Conservation (phyloP, 2,329 filamentous ascomycete species). For the Colletotrichum chrysophilum region DNA sequence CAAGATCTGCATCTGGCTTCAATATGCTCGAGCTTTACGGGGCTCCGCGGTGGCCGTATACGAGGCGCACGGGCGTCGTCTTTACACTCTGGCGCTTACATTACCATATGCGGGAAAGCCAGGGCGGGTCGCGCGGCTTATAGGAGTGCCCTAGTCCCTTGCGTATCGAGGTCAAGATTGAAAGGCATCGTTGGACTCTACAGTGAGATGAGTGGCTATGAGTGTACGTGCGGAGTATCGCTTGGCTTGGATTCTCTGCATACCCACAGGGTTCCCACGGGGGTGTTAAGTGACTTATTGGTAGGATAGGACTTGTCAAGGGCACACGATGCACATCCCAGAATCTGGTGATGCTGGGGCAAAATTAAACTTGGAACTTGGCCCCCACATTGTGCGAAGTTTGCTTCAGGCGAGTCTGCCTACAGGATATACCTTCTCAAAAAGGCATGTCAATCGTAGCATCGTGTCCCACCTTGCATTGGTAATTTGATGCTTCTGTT, state of each 20-base stretch:
- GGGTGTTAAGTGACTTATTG: not conserved
- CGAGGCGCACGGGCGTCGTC: not conserved
- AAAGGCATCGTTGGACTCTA: not conserved
- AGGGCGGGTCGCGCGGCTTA: not conserved
- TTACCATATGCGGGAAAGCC: not conserved
- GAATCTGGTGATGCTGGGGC: not conserved
- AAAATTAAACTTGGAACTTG: not conserved
- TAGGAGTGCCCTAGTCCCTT: not conserved
- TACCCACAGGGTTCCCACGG: not conserved
- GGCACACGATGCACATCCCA: not conserved
- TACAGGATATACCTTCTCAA: not conserved
- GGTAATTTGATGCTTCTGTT: not conserved
- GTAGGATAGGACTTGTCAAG: not conserved
- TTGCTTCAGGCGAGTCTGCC: not conserved
- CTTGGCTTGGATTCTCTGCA: not conserved
- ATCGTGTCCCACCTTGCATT: not conserved
- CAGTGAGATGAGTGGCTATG: accelerated
- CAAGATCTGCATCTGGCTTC: not conserved
- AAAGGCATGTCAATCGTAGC: not conserved
- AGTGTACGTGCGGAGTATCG: too few species aligned
- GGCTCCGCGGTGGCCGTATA: not conserved
- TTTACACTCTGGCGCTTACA: not conserved
- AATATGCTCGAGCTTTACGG: not conserved
- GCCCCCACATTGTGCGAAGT: not conserved
- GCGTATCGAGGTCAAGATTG: not conserved